These are phyloP conservation scores for Annona cherimola DNA, from an alignment of 164 flowering plant species.

Conservation along the genomic window DNA sequence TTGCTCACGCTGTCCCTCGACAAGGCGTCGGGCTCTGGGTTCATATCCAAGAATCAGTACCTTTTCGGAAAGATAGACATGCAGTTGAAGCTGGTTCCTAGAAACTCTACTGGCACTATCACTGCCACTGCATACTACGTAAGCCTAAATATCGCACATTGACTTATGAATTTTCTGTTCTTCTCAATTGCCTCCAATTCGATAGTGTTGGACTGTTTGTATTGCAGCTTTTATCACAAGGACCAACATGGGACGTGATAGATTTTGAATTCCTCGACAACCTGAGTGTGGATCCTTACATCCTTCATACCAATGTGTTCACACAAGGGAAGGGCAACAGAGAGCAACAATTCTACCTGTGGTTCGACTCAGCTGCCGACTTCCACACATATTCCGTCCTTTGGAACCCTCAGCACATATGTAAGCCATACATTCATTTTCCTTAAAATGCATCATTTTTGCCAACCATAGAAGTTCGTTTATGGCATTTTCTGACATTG, in stretches of 20 bases:
- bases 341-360: conserved; percentile 18
- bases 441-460: not conserved
- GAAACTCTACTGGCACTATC: conserved; percentile 43
- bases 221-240: conserved; percentile 10
- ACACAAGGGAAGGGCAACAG: conserved; percentile 14
- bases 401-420: conserved; percentile 10
- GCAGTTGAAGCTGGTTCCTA: conserved; percentile 33
- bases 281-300: conserved; percentile 13
- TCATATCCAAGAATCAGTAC: conserved; percentile 26
- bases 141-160: not conserved
- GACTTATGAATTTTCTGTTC: too few relatives aligned
- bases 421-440: not conserved
- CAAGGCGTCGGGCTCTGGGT: conserved; percentile 29
- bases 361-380: conserved; percentile 11
- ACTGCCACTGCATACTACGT: conserved; percentile 36
- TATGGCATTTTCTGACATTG: not conserved
- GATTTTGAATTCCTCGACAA: conserved; percentile 19
- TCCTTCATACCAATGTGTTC: conserved; percentile 16
- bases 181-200: not conserved
- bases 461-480: not conserved
- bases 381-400: conserved; percentile 20
- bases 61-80: conserved; percentile 28
- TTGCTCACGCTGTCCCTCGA: conserved; percentile 28
- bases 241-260: conserved; percentile 11
- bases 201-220: not conserved